These are phyloP conservation scores for Zygoascus bituminiphila DNA, from an alignment of 805 yeast genomes.

Conservation along the genomic window DNA sequence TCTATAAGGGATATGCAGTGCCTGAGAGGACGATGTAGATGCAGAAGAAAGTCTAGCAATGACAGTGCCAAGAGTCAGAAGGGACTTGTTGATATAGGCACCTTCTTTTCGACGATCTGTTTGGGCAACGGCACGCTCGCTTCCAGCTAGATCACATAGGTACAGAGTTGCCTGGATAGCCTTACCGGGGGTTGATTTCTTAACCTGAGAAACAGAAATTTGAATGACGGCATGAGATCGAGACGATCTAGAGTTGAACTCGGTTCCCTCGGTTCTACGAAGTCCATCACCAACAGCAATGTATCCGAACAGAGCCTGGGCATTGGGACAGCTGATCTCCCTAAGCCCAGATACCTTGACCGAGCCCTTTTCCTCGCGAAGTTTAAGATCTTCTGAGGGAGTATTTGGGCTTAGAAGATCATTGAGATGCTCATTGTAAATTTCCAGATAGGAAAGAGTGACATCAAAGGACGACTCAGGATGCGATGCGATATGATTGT, in stretches of 20 bases:
- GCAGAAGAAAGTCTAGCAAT: conserved; percentile 62
- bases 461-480: conserved; percentile 35
- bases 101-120: conserved; percentile 88
- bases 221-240: conserved; percentile 86
- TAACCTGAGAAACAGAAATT: conserved; percentile 37
- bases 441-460: conserved; percentile 68
- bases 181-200: conserved; percentile 18
- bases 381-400: conserved; percentile 49
- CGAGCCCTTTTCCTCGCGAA: conserved; percentile 63
- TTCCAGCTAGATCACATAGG: conserved; percentile 92
- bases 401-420: conserved; percentile 52
- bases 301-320: conserved; percentile 51
- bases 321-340: conserved; percentile 47
- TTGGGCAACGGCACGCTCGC: conserved; percentile 75
- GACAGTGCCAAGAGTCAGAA: conserved; percentile 86
- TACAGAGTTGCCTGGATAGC: conserved; percentile 50
- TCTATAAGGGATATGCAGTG: conserved; percentile 79
- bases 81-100: conserved; percentile 81
- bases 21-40: conserved; percentile 18
- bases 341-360: conserved; percentile 67
- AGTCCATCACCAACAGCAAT: conserved; percentile 64
- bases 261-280: conserved; percentile 81
- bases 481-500: conserved; percentile 33
- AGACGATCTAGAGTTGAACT: conserved; percentile 78
- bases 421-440: conserved; percentile 78